A percentile compares a stretch with the other conserved stretches of the same genome.
Conservation (phyloP, 169 alveolate species). For the Plasmodium knowlesi region DNA sequence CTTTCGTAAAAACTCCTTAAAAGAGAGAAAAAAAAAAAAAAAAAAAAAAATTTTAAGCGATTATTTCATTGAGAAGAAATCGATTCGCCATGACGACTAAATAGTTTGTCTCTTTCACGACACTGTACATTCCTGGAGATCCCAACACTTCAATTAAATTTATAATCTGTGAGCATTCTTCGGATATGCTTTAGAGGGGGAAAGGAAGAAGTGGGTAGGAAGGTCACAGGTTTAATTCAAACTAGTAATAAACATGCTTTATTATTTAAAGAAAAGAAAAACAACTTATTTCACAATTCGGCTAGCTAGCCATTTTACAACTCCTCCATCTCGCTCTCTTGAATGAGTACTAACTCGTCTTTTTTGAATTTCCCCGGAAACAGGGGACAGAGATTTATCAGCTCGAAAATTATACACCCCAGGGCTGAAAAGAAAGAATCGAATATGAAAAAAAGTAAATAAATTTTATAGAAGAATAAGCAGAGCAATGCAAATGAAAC, state of each 20-base stretch:
- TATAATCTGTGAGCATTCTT: conserved; percentile 74
- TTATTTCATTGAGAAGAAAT: not conserved
- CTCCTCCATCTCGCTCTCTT: not conserved
- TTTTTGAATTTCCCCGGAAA: conserved; percentile 72
- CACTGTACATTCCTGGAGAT: conserved; percentile 59
- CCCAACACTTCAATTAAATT: conserved; percentile 72
- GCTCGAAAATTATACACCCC: conserved; percentile 72
- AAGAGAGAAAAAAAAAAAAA: conserved; percentile 1
- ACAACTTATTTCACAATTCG: too few relatives aligned
- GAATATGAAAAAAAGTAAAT: not conserved
- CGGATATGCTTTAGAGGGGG: conserved; percentile 26
- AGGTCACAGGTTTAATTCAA: not conserved
- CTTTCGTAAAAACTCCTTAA: conserved; percentile 66
- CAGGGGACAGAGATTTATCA: conserved; percentile 56
- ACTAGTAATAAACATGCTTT: not conserved
- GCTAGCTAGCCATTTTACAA: not conserved
- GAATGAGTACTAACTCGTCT: conserved; percentile 21
- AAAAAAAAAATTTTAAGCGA: not conserved
- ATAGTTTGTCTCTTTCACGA: not conserved
- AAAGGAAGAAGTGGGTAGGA: not conserved
- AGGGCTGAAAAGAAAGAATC: conserved; percentile 12
- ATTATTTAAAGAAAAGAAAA: not conserved
- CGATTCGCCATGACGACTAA: not conserved
- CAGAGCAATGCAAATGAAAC: not conserved
- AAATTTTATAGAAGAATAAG: not conserved